Conservation (phyloP, 2,329 filamentous ascomycete species). For the Chaetomiaceae sp. region DNA sequence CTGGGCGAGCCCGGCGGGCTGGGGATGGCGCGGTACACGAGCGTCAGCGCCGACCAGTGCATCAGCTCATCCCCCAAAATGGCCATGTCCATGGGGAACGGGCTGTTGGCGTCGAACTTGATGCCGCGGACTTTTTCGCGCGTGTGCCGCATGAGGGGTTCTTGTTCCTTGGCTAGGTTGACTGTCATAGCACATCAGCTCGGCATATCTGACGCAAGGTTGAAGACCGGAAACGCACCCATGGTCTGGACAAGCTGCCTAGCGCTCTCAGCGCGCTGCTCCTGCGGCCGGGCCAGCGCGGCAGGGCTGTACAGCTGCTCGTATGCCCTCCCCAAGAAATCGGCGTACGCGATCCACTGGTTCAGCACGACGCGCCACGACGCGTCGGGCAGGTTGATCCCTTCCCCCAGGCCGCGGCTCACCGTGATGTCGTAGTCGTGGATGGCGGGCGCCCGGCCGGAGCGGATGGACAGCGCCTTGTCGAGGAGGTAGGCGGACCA, state of each 20-base stretch:
- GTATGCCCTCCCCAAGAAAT: conserved; percentile 57
- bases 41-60: conserved; percentile 44
- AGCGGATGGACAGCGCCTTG: conserved; percentile 52
- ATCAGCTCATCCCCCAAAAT: conserved; percentile 46
- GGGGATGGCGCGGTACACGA: conserved; percentile 51
- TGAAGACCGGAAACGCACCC: conserved; percentile 18
- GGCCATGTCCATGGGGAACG: conserved; percentile 41
- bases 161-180: conserved; percentile 26
- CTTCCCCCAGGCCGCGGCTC: conserved; percentile 32
- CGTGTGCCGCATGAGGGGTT: conserved; percentile 13
- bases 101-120: conserved; percentile 33
- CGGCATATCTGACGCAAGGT: too few species aligned
- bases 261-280: conserved; percentile 39
- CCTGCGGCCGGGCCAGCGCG: conserved; percentile 39
- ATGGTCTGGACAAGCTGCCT: conserved; percentile 32
- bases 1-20: conserved; percentile 36
- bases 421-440: conserved; percentile 54
- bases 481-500: conserved; percentile 54
- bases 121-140: conserved; percentile 13
- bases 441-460: conserved; percentile 55
- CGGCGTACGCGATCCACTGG: conserved; percentile 52
- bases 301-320: conserved; percentile 51
- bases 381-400: conserved; percentile 25
- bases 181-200: conserved; percentile 22
- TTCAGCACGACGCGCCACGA: conserved; percentile 46